Conservation (phyloP, 176 grass and related monocot species). For the Bromus sterilis region DNA sequence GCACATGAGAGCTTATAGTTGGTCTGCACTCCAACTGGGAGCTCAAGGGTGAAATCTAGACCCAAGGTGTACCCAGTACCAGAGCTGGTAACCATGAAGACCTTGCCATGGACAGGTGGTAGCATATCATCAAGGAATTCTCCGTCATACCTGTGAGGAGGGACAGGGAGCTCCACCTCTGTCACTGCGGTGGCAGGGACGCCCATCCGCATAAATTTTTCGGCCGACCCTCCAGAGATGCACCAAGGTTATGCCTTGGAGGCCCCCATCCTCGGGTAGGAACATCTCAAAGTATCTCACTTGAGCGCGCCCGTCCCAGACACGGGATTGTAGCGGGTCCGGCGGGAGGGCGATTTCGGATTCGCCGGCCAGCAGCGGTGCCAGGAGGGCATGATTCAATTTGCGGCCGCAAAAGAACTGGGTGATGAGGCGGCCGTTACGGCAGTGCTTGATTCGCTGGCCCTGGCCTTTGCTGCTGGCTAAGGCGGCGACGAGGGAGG, state of each 20-base stretch:
- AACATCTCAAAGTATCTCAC: not conserved
- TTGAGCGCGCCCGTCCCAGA: not conserved
- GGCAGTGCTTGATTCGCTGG: not conserved
- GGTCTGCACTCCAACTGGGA: not conserved
- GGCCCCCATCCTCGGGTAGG: not conserved
- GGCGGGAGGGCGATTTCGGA: not conserved
- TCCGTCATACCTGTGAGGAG: not conserved
- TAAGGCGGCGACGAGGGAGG: not conserved
- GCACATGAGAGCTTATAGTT: not conserved
- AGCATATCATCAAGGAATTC: no score
- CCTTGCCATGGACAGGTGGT: no score
- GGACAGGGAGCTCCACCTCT: not conserved
- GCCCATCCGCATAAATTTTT: not conserved
- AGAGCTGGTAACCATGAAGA: no score
- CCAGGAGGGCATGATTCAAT: no score
- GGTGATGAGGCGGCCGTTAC: not conserved
- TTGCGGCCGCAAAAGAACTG: no score
- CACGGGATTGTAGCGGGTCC: not conserved
- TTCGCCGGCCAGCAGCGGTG: not conserved
- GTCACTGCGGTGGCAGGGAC: not conserved
- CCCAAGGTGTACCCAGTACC: not conserved
- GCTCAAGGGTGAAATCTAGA: not conserved
- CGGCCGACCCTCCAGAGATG: not conserved
- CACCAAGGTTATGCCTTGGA: not conserved
- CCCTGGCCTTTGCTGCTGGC: not conserved